Evolutionary conservation across 1,284 basidiomycete species (phyloP), one percentile per base, ranked within the genome.

Genomic region (Cutaneotrichosporon cutaneum): DNA sequence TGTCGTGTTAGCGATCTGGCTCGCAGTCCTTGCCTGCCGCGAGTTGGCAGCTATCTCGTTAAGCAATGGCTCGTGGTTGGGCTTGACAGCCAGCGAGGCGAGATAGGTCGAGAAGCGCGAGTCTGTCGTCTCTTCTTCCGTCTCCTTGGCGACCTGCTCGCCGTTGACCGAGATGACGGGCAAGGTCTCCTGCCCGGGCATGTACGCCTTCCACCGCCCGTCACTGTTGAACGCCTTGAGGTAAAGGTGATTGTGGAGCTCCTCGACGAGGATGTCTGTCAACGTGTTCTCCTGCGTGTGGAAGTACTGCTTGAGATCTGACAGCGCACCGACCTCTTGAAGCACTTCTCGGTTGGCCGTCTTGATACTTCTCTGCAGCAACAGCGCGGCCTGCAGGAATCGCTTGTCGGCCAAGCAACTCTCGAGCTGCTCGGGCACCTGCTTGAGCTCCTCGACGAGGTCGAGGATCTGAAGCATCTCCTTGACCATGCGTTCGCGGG

Each of bases 171-270:
- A 63, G 44, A 68, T 66, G 54, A 69, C 59, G 3, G 66, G 68
- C 11, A 60, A 22, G 8, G 30, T 77, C 58, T 86, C 84, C 27
- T 97, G 94, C 54, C 90, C 90, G 0, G 89, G 87, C 10, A 83
- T 81, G 77, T 97, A 98, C 0, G 89, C 80, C 27, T 86, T 83
- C 96, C 96, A 99, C 51, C 95, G 86, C 10, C 87, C 85, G 68
- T 99, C 95, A 75, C 90, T 95, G 87, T 94, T 97, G 77, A 93
- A 94, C 8, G 90, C 92, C 75, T 96, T 98, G 62, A 99, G 85
- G 78, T 98, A 99, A n/a, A 99, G 81, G 77, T 99, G 96, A 71
- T 88, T 94, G 76, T 99, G 94, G 26, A 99, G 83, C 75, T 99
- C 96, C 69, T 99, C 96, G 18, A 96, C 83, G 57, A 99, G 81